phyloP scores from a whole-genome alignment of 148 eudicot species.

The Arbutus unedo region DNA sequence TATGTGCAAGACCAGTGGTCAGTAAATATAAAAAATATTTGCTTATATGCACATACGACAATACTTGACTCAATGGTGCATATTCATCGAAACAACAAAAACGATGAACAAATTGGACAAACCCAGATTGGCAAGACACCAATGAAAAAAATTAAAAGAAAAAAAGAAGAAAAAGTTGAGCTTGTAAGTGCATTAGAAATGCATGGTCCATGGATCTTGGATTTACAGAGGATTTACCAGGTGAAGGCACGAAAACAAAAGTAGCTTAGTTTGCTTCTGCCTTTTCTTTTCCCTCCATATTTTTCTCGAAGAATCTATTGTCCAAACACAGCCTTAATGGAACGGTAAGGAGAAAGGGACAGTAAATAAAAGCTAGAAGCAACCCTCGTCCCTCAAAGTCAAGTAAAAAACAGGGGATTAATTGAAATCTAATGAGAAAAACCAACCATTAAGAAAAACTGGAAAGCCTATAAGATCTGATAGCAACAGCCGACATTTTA shows the following conservation, averaged over 20 bases:
- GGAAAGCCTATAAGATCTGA: slow-evolving; percentile 6
- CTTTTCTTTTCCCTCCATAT: neutral
- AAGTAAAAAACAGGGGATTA: slow-evolving; percentile 2
- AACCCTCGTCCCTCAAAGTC: neutral
- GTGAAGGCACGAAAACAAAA: neutral
- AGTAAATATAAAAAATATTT: no score
- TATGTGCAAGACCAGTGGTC: no score
- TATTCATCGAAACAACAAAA: neutral
- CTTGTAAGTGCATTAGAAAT: neutral
- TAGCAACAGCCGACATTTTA: slow-evolving; percentile 5
- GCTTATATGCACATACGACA: no score
- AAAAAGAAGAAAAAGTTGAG: neutral
- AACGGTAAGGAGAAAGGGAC: neutral
- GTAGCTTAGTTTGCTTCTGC: neutral
- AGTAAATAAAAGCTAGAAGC: slow-evolving; percentile 5
- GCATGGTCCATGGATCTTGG: neutral
- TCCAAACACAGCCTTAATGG: neutral
- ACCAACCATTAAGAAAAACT: neutral
- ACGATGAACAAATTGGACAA: neutral
- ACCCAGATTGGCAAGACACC: neutral
- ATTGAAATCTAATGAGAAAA: slow-evolving; percentile 12
- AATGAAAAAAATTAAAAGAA: neutral
- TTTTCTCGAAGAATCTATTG: neutral
- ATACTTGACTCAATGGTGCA: neutral
- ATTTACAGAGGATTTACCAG: neutral